Base-by-base conservation (phyloP, 2,329 filamentous ascomycete species). In the Exophiala lecanii-corni region DNA sequence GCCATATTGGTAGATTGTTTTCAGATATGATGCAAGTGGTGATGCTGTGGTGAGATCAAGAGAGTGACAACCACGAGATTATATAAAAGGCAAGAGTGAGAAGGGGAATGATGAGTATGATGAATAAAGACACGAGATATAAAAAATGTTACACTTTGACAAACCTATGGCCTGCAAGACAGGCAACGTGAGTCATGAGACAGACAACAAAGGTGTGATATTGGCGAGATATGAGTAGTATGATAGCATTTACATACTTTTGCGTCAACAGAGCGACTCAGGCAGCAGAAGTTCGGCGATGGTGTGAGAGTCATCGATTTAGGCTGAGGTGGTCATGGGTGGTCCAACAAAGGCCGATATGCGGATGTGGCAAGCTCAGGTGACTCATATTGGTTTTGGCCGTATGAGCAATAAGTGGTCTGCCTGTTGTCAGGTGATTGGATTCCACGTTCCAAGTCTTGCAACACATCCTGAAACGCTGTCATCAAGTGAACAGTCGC, bases 111-210 rank as follows among this genome's bases (percentile, higher is more conserved):
- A 33, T 41, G n/a, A 33, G 18, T 12, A 15, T 12, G 23, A n/a
- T 26, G 28, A 32, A 37, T 23, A 25, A 9, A 32, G 36, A 17
- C 34, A 34, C 26, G 41, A 44, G 40, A 35, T 42, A 50, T 43
- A 50, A 34, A 41, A 19, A 12, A 10, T 33, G 13, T 47, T 32
- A 20, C 30, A 18, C 19, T 38, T 19, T n/a, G 12, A 26, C 23
- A 26, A 26, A 26, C 23, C 23, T 26, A 12, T 26, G 12, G 7
- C 12, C 23, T 6, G 23, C 23, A 7, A 12, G 23, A 6, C 23
- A 32, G 39, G 32, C 39, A 28, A 21, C 25, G 36, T 51, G 50
- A 52, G 50, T 52, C 50, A 47, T 52, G 46, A 45, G 45, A 46
- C 26, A 37, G 30, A n/a, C 36, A 18, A 20, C 25, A 18, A 18